Evolutionary conservation across 1,139 yeast genomes (phyloP), one percentile per base, ranked within the genome.

Genomic region (Yamadazyma epiphylla): DNA sequence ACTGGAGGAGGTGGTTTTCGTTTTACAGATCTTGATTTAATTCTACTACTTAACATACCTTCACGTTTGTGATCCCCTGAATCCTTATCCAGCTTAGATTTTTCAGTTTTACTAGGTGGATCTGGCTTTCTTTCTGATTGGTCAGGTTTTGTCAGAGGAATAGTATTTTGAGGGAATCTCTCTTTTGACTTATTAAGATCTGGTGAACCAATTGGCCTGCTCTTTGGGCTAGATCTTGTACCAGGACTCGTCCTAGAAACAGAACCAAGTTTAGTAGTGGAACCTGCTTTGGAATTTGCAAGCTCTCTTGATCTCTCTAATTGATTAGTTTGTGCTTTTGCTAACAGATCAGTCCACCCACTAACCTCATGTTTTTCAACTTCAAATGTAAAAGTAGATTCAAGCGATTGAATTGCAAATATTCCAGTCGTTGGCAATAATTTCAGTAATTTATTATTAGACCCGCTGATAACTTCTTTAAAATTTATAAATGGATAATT

Each of bases 291-390:
- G 10, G 10, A 7, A 10, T 15, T 29, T 22, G 23, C 20, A 15
- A 26, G 19, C 22, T 15, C 12, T 14, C 23, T 45, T 11, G 53
- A 61, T 41, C 77, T 60, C 37, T 77, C 81, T 33, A 56, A 58
- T 38, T 70, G 74, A 36, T 61, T 58, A 5, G 56, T 41, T 42
- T 78, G 70, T 0, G 80, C 51, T 37, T 60, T 70, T 4, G 75
- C 74, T 26, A 79, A 55, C 0, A 70, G 50, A 29, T 68, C 73
- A 0, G 84, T 77, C 85, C 85, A 79, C 12, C 58, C 51, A 19
- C 63, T 56, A 0, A 77, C 63, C 25, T 75, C 81, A 26, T 49
- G 56, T 38, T 68, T 73, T 27, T 74, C 78, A n/a, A 70, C 80
- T 45, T 78, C 83, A 53, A 75, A 74, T 3, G 69, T 63, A 39